Evolutionary conservation across 1,139 yeast species (phyloP), one percentile per base, ranked within the genome.

Genomic region (Hansenula lynferdii): DNA sequence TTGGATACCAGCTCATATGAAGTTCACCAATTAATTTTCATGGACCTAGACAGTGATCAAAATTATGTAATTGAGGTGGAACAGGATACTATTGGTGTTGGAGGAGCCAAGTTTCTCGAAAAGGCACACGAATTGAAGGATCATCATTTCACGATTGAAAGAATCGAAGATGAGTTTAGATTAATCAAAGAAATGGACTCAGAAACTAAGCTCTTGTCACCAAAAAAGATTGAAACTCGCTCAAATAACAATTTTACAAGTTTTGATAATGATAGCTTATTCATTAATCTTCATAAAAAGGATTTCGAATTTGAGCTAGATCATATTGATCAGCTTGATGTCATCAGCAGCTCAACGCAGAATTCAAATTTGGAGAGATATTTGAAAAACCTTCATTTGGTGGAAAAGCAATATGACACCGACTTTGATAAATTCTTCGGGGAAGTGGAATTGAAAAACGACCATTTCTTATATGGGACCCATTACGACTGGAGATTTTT

Each of bases 401-500:
- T 29, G 5, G 24, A 19, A 14, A 6, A 8, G 12, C 15, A 20
- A 20, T 12, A 4, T 14, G 31, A 20, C 3, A 9, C 24, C 21
- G 19, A 21, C 3, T 21, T 21, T 21, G 20, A 15, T 2, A 79
- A 79, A 48, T 71, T 74, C 47, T 77, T 78, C 47, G 48, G 49
- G 17, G 86, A 80, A 54, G 81, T 58, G 10, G 37, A 40, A 2
- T 38, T 56, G 6, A 40, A 51, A 24, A 34, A 46, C 14, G 52
- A 51, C 31, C 53, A 49, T 28, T 39, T 29, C 39, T 80, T 81
- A 12, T 75, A 51, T 33, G 80, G 80, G 1, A 70, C 68, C 41
- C 94, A 84, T 57, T 80, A 81, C 54, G 94, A 85, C 58, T 78
- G 79, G 75, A 65, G 90, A 39, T 84, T 85, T 50, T 84, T 79